These are phyloP conservation scores for Alternaria gaisen DNA, from an alignment of 2,329 filamentous ascomycete genomes.

Conservation along the genomic window DNA sequence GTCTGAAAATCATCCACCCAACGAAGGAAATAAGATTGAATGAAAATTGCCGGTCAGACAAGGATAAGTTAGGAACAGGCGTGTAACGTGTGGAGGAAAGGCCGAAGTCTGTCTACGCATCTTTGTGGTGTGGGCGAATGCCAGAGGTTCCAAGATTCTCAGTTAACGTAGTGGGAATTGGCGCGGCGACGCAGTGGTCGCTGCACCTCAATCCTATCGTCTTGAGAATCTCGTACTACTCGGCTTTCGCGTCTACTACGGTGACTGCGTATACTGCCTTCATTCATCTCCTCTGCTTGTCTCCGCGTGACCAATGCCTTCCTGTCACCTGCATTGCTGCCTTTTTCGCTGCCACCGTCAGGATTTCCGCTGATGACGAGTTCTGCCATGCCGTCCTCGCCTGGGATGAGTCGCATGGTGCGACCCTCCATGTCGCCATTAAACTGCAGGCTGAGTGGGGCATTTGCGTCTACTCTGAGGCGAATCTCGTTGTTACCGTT, in stretches of 20 bases:
- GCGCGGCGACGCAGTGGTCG: conserved; percentile 35
- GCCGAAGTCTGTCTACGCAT: background rate
- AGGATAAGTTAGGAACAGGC: conserved; percentile 13
- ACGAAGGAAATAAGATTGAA: conserved; percentile 12
- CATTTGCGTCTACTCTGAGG: conserved; percentile 46
- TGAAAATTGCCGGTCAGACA: conserved; percentile 7
- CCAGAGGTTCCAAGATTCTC: conserved; percentile 9
- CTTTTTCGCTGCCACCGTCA: conserved; percentile 33
- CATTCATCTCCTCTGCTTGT: conserved; percentile 43
- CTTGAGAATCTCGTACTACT: conserved; percentile 18
- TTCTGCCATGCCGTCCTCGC: conserved; percentile 49
- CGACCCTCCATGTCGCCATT: conserved; percentile 52
- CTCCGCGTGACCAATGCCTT: conserved; percentile 35
- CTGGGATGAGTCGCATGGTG: conserved; percentile 44
- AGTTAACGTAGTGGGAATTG: conserved; percentile 27
- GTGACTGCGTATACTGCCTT: conserved; percentile 38
- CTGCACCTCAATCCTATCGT: conserved; percentile 26
- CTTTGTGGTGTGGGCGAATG: background rate
- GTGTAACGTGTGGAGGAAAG: conserved; percentile 9
- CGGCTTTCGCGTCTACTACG: conserved; percentile 37
- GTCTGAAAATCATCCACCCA: conserved; percentile 16
- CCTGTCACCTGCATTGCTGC: conserved; percentile 32
- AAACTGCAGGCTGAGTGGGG: conserved; percentile 45
- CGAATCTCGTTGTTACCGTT: conserved; percentile 46
- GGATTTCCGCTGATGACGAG: conserved; percentile 44